A percentile compares a stretch with the other conserved stretches of the same genome.
Conservation (phyloP, 2,329 filamentous ascomycete species). For the Mycocentrospora acerina region DNA sequence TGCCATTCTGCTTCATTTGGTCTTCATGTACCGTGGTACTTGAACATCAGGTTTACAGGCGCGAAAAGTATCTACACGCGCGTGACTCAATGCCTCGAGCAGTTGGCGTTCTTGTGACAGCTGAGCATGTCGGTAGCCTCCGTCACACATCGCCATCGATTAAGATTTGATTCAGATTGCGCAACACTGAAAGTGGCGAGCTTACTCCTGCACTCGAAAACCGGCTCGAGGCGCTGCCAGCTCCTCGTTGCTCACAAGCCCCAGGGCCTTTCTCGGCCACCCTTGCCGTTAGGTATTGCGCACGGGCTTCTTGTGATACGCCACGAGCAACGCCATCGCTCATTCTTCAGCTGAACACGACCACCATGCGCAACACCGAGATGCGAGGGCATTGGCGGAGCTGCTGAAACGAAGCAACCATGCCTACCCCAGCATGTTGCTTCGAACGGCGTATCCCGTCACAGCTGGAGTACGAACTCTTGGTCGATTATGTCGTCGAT, state of each 20-base stretch:
- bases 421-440: constrained; percentile 34
- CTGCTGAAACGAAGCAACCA: constrained; percentile 27
- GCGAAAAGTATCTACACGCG: too few species aligned
- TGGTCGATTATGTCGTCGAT: constrained; percentile 22
- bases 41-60: too few species aligned
- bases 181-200: constrained; percentile 8
- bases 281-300: constrained; percentile 19
- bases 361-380: constrained; percentile 21
- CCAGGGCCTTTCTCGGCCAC: constrained; percentile 15
- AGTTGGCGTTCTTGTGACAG: constrained; percentile 10
- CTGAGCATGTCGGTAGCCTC: constrained; percentile 9
- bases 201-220: constrained; percentile 2
- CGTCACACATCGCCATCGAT: constrained; percentile 6
- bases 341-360: constrained; percentile 34
- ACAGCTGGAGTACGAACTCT: constrained; percentile 34
- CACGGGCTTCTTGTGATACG: constrained; percentile 12
- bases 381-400: constrained; percentile 19
- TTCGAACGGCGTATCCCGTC: constrained; percentile 34
- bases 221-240: constrained; percentile 3
- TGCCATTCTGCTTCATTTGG: too few species aligned
- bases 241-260: constrained; percentile 14
- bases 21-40: too few species aligned
- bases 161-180: constrained; percentile 3
- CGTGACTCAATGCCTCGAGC: too few species aligned
- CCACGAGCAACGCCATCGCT: constrained; percentile 36